Evolutionary conservation across 1,284 basidiomycete genomes (phyloP).

Genomic region (Puccinia novopanici): DNA sequence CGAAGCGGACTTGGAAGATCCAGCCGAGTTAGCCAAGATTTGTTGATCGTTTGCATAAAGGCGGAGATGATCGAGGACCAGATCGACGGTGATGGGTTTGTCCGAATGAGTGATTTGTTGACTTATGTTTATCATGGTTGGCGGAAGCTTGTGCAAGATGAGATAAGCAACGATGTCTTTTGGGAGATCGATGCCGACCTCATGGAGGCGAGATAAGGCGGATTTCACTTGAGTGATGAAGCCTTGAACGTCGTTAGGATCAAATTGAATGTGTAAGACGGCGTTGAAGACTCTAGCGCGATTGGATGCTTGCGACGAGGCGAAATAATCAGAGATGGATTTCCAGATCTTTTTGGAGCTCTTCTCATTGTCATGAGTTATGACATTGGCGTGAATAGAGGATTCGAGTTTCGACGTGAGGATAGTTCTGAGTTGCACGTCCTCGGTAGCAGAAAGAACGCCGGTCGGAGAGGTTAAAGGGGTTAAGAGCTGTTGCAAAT

Average conservation of each 20-base stretch:
- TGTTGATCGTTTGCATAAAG: background rate
- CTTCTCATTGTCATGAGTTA: too few relatives aligned
- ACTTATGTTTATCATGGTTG: background rate
- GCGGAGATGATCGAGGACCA: background rate
- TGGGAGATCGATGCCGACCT: background rate
- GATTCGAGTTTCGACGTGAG: background rate
- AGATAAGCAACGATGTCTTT: background rate
- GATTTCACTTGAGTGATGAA: background rate
- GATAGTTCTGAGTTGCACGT: background rate
- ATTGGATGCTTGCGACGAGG: background rate
- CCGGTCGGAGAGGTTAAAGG: background rate
- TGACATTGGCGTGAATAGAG: too few relatives aligned
- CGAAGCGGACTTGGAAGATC: too few relatives aligned
- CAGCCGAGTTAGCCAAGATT: background rate
- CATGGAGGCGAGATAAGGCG: background rate
- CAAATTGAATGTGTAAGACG: background rate
- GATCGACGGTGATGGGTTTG: background rate
- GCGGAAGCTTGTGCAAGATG: background rate
- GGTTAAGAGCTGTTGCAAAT: background rate
- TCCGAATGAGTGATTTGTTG: background rate
- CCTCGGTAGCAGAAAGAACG: background rate
- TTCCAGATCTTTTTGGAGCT: too few relatives aligned
- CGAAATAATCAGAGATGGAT: too few relatives aligned
- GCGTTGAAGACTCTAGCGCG: background rate
- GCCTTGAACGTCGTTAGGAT: background rate